Conservation (phyloP, 1,284 basidiomycete genomes). For the Phenoliferia sp. region DNA sequence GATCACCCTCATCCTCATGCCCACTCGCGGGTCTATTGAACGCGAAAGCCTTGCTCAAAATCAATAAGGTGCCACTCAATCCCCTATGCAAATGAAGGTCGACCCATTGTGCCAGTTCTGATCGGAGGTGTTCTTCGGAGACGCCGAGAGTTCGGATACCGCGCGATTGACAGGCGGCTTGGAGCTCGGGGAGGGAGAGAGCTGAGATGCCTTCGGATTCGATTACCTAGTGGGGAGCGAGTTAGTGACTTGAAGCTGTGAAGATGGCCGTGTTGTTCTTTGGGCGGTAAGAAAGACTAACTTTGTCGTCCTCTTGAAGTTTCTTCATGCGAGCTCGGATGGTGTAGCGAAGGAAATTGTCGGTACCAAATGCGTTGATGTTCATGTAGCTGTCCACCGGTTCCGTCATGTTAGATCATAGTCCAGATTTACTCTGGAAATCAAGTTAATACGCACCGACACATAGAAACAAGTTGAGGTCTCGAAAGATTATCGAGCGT, state of each 20-base stretch:
- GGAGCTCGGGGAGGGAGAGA: slow-evolving; percentile 83
- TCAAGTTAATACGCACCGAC: slow-evolving; percentile 48
- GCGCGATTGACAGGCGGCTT: slow-evolving; percentile 87
- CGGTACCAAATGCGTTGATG: slow-evolving; percentile 95
- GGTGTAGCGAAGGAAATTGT: slow-evolving; percentile 93
- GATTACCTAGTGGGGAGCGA: slow-evolving; percentile 60
- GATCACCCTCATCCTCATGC: slow-evolving; percentile 27
- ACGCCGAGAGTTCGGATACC: slow-evolving; percentile 72
- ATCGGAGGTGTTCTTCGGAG: slow-evolving; percentile 54
- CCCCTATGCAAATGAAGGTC: slow-evolving; percentile 76
- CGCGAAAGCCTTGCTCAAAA: slow-evolving; percentile 89
- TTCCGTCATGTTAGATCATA: not conserved
- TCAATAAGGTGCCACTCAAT: slow-evolving; percentile 87
- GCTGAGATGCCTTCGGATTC: slow-evolving; percentile 82
- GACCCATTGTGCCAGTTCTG: slow-evolving; percentile 92
- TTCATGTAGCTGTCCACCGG: slow-evolving; percentile 67
- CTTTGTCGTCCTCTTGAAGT: slow-evolving; percentile 82
- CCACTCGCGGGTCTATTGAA: slow-evolving; percentile 57
- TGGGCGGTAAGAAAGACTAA: too few relatives aligned
- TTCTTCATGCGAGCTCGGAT: slow-evolving; percentile 80
- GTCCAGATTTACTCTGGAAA: not conserved
- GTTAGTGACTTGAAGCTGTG: too few relatives aligned
- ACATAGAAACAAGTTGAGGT: slow-evolving; percentile 95
- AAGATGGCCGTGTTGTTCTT: too few relatives aligned
- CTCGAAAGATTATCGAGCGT: slow-evolving; percentile 96